These are phyloP conservation scores for Aegilops speltoides DNA, from an alignment of 176 grass and related monocot species.

Conservation along the genomic window DNA sequence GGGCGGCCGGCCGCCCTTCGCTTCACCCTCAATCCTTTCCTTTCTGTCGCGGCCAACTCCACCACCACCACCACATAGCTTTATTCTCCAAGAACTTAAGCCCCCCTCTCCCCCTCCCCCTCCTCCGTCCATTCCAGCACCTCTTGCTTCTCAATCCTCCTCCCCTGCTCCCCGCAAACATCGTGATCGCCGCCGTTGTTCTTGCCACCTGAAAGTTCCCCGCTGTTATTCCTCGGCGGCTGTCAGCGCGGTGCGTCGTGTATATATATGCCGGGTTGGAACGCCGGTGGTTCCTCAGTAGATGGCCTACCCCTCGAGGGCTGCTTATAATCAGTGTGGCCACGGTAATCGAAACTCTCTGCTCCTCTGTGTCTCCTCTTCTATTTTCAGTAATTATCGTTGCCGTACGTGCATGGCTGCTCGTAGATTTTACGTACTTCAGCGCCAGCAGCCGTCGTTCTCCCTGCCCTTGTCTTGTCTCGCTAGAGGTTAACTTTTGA, in stretches of 20 bases:
- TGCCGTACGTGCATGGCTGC: neutral
- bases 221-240: neutral
- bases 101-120: neutral
- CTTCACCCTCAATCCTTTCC: conserved; percentile 62
- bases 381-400: neutral
- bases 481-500: neutral
- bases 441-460: neutral
- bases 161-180: conserved; percentile 10
- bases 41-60: conserved; percentile 57
- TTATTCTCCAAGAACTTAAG: conserved; percentile 54
- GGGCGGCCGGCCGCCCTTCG: conserved; percentile 35
- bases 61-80: conserved; percentile 19
- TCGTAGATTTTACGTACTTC: conserved; percentile 1
- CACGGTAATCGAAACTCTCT: conserved; percentile 13
- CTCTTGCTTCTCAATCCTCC: neutral
- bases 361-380: neutral
- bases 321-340: neutral
- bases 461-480: neutral
- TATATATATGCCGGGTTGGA: conserved; percentile 29
- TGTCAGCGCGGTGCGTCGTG: neutral
- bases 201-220: conserved; percentile 20
- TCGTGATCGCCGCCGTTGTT: conserved; percentile 35
- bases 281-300: conserved; percentile 8
- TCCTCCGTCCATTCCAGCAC: conserved; percentile 35
- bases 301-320: conserved; percentile 38